Evolutionary conservation across 108 stramenopile genomes (phyloP), one percentile per base, ranked within the genome.

Genomic region (Pseudonitzschia multistriata): DNA sequence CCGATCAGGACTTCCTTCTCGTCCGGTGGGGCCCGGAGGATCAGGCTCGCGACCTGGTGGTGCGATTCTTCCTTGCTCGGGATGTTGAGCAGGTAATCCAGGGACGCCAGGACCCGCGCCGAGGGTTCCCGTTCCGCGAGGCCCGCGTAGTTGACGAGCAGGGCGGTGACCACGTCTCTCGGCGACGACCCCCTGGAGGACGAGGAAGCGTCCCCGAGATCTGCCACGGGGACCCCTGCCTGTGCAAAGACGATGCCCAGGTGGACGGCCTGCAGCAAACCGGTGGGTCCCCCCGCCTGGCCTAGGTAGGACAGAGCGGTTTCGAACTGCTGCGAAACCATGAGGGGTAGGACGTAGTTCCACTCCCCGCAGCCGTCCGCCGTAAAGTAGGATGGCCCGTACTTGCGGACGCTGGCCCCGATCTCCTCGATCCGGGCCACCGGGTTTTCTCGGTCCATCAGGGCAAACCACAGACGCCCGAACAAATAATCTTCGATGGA

Each of bases 401-500:
- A 91, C 45, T 86, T 66, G 15, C 74, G 81, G 40, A 94, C 80
- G 13, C 76, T 68, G n/a, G 66, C 67, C 15, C 87, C 87, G 21
- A 94, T 65, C 14, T 52, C 50, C 22, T 80, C 61, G 17, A 94
- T 65, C 37, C 78, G 83, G 22, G 67, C 53, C 27, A 28, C 13
- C 17, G 82, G 56, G 28, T 70, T 49, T 56, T 84, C 75, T 15
- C 57, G 49, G 36, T 76, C 81, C 34, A 79, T 62, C 33, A 86
- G 29, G 5, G 85, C 91, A 30, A 79, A 52, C 89, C 88, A 91
- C 22, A 90, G 57, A 0, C 79, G 67, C 3, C 76, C 85, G 57
- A 85, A 89, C 47, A 94, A 63, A 63, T 89, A 94, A 65, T 94
- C 93, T 68, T 94, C 93, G 37, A 91, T 76, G 11, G 90, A 89